Base-by-base conservation (phyloP, 305 asterid genomes). In the Withania somnifera region DNA sequence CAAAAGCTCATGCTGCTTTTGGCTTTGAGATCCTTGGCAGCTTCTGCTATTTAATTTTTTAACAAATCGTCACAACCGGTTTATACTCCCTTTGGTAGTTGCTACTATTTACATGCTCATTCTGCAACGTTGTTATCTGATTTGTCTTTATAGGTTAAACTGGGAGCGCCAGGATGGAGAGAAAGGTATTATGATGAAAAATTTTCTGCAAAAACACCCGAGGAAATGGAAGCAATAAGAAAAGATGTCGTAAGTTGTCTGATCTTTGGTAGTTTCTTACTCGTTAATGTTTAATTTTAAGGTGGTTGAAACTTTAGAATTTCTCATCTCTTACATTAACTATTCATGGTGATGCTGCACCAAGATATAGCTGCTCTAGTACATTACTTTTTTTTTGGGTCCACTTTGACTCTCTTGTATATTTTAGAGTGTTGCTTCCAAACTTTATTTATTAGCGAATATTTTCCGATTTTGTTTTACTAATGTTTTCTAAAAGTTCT, bases 131-230 rank as follows among this genome's bases (percentile, higher is more conserved):
- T 79, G 56, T 82, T 82, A 50, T 76, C 52, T 78, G 60, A 58
- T 80, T 83, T 87, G 36, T 69, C 78, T 51, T 84, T 84, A 83
- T 80, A 96, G 98, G 91, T 96, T 82, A 94, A 91, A 85, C 86
- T 96, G 87, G 99, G 99, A 80, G 93, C 84, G 75, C 87, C 94
- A 7, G 99, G 99, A 66, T 96, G 99, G 99, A 94, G 85, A 87
- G 98, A 94, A 82, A 92, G 99, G 90, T 96, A 96, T 85, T 96
- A 96, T 84, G 95, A 93, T 84, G 97, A 93, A 73, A 96, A 96
- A 89, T 96, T 96, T 87, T 84, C 92, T 77, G 93, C 87, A 76
- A 89, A 78, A 83, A 88, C 96, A 83, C 97, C 94, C 0, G 95
- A 95, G 84, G 98, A 95, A 87, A 94, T 87, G 85, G 98, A 93